Percentiles rank a stretch among this genome's conserved stretches.
phyloP scores from a whole-genome alignment of 768 basidiomycete genomes.

The Pleurotus giganteus region DNA sequence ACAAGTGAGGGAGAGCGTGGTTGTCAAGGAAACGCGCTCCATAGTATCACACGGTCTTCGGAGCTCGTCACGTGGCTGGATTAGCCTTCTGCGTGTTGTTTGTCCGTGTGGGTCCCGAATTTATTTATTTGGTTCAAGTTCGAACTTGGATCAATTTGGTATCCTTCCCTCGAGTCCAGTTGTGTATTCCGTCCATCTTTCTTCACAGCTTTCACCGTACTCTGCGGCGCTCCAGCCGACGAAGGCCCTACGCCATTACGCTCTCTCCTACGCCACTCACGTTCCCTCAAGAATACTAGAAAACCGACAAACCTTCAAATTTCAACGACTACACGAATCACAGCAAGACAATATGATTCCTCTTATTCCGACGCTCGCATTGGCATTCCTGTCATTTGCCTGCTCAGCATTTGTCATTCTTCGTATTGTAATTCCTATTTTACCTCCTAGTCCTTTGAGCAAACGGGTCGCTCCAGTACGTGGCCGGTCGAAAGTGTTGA shows the following conservation, averaged over 20 bases:
- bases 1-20: not conserved
- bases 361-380: slow-evolving; percentile 61
- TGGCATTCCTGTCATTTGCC: slow-evolving; percentile 70
- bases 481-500: slow-evolving; percentile 15
- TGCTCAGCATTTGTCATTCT: slow-evolving; percentile 75
- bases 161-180: slow-evolving; percentile 17
- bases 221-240: slow-evolving; percentile 26
- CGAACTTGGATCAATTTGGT: slow-evolving; percentile 16
- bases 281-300: slow-evolving; percentile 37
- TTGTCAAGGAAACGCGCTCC: not conserved
- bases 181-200: slow-evolving; percentile 26
- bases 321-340: slow-evolving; percentile 17
- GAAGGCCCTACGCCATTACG: slow-evolving; percentile 43
- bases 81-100: slow-evolving; percentile 20
- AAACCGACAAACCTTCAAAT: not conserved
- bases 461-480: slow-evolving; percentile 72
- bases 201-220: slow-evolving; percentile 26
- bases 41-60: not conserved
- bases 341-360: slow-evolving; percentile 53
- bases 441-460: slow-evolving; percentile 72
- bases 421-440: slow-evolving; percentile 70
- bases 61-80: slow-evolving; percentile 29
- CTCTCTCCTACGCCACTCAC: slow-evolving; percentile 39
- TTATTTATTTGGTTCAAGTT: slow-evolving; percentile 11
- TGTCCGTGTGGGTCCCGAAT: slow-evolving; percentile 20